Evolutionary conservation across 345 rosid species (phyloP), one percentile per base, ranked within the genome.

Genomic region (Sapria himalayana): DNA sequence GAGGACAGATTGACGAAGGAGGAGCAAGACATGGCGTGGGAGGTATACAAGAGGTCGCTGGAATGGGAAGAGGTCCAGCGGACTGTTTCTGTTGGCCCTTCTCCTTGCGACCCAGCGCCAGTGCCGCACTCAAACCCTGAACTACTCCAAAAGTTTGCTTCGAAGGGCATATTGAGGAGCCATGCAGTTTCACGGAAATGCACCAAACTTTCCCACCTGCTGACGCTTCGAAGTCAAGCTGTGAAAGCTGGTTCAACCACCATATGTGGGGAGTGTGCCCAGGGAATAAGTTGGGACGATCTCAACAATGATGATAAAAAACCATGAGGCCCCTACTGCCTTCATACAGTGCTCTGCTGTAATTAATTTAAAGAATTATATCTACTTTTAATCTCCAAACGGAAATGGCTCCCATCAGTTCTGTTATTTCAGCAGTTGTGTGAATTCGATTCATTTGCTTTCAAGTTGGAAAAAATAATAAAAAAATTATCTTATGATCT

Each of bases 1-100:
- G 96, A 84, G 33, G 99, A 91, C 59, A 91, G 69, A 57, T 74
- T 91, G 7, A 71, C 99, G 0, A 91, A 91, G 70, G 99, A 91
- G 69, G 99, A 91, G 56, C 81, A 91, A 60, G 99, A 91, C 61
- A 77, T 77, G 85, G 99, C 99, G 14, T 91, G 99, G 99, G 99
- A 91, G 72, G 86, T 91, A 19, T 78, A 64, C 33, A 65, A 41
- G 46, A 73, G 64, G 60, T 57, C 89, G 17, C 48, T 84, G 27
- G 78, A 77, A 40, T 84, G 94, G 94, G 86, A 80, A 53, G 92
- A 91, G 66, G 96, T 91, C 49, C 96, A 71, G 15, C 74, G 84
- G 2, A 11, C 27, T n/a, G 23, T 70, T 22, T 45, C 27, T 12
- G 37, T 37, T 12, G 38, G 37, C 10, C 52, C 63, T 34, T 45